Conservation (phyloP, 371 early-diverging fungal species). For the Mortierella sp. region DNA sequence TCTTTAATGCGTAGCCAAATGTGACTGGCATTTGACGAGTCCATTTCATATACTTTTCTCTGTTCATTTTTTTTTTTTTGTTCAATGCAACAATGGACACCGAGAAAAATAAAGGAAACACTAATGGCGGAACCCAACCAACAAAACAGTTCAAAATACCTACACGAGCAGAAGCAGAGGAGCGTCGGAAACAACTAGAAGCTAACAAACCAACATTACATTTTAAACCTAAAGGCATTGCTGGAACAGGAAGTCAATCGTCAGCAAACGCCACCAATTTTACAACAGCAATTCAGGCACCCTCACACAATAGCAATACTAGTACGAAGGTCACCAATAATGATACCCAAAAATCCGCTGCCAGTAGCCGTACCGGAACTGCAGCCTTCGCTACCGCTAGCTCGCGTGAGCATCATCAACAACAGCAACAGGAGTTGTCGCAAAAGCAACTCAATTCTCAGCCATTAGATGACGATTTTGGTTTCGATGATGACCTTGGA, state of each 20-base stretch:
- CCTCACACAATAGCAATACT: not conserved
- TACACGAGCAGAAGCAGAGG: conserved; percentile 23
- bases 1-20: no score
- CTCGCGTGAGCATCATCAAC: conserved; percentile 13
- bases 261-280: conserved; percentile 31
- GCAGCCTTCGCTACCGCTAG: not conserved
- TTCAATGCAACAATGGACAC: not conserved
- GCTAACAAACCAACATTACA: conserved; percentile 26
- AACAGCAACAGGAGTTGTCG: conserved; percentile 1
- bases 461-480: conserved; percentile 39
- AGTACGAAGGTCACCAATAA: not conserved
- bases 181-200: conserved; percentile 25
- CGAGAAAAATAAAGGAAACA: not conserved
- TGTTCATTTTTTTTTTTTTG: not conserved
- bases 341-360: not conserved
- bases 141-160: conserved; percentile 23
- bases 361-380: not conserved
- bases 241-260: not conserved
- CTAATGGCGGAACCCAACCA: conserved; percentile 1
- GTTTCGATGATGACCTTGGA: conserved; percentile 35
- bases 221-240: conserved; percentile 42
- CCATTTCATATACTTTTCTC: no score
- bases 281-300: not conserved
- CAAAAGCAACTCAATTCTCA: not conserved
- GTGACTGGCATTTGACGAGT: no score